phyloP scores from a whole-genome alignment of 768 basidiomycete species.

The Trametes gibbosa region DNA sequence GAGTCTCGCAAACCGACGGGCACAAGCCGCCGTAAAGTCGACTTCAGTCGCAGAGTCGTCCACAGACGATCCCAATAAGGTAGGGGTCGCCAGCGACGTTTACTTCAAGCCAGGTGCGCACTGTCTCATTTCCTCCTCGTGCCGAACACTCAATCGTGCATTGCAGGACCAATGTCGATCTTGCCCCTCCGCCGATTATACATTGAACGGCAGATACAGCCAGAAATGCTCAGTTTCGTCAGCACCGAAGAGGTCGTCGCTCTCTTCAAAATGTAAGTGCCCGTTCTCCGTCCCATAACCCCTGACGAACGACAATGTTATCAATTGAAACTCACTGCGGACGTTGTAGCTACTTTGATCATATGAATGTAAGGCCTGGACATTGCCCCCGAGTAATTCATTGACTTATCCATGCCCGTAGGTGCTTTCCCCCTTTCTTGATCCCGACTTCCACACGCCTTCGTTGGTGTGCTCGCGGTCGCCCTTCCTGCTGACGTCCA shows the following conservation, averaged over 20 bases:
- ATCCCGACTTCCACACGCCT: conserved; percentile 90
- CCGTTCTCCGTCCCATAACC: conserved; percentile 1
- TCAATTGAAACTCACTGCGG: conserved; percentile 8
- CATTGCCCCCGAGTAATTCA: conserved; percentile 8
- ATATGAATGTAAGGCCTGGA: conserved; percentile 58
- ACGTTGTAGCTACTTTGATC: conserved; percentile 62
- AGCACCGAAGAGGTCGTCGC: conserved; percentile 86
- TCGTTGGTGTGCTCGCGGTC: conserved; percentile 91
- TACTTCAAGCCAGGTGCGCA: conserved; percentile 88
- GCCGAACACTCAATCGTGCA: not conserved
- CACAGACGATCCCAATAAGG: conserved; percentile 29
- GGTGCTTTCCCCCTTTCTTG: conserved; percentile 80
- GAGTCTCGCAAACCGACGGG: conserved; percentile 70
- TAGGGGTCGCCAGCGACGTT: conserved; percentile 81
- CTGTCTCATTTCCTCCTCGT: not conserved
- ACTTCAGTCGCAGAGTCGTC: conserved; percentile 15
- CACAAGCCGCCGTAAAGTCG: conserved; percentile 39
- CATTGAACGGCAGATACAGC: conserved; percentile 88
- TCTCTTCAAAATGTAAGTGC: conserved; percentile 82
- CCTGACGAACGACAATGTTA: not conserved
- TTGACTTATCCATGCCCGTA: conserved; percentile 30
- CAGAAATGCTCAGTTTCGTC: conserved; percentile 90
- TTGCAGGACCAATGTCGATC: conserved; percentile 80
- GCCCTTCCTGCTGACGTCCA: conserved; percentile 92
- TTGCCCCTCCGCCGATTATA: conserved; percentile 77